Conservation (phyloP, 305 asterid species). For the Ajuga reptans region DNA sequence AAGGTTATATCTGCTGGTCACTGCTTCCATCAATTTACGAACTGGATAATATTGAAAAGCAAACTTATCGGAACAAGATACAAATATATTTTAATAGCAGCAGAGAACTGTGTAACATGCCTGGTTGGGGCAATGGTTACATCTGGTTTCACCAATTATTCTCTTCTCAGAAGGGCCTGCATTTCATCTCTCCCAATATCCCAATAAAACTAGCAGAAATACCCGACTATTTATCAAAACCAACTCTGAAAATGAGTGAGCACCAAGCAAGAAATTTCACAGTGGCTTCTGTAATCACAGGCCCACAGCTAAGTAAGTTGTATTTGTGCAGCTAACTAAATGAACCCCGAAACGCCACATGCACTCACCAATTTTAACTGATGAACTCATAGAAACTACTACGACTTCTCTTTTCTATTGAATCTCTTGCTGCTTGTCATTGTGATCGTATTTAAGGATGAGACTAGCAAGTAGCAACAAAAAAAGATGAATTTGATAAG, state of each 20-base stretch:
- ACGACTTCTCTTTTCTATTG: too few relatives aligned
- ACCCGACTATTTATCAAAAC: slow-evolving; percentile 6
- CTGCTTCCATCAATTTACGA: background rate
- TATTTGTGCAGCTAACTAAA: background rate
- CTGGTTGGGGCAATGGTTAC: slow-evolving; percentile 36
- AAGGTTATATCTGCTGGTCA: too few relatives aligned
- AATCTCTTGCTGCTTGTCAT: too few relatives aligned
- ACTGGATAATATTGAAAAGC: background rate
- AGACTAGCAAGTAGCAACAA: too few relatives aligned
- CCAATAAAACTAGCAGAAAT: slow-evolving; percentile 4
- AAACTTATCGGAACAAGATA: too few relatives aligned
- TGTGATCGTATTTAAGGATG: background rate
- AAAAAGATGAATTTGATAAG: too few relatives aligned
- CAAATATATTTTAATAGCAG: slow-evolving; percentile 4
- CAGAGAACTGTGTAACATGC: slow-evolving; percentile 26
- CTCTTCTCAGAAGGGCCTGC: slow-evolving; percentile 25
- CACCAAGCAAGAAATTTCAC: slow-evolving; percentile 18
- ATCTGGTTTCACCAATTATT: slow-evolving; percentile 44
- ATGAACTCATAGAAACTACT: too few relatives aligned
- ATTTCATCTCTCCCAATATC: background rate
- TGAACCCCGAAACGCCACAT: too few relatives aligned
- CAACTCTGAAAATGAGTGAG: slow-evolving; percentile 6
- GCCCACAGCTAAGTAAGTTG: slow-evolving; percentile 23
- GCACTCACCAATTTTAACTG: background rate
- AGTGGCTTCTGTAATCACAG: background rate